phyloP scores from a whole-genome alignment of 2,329 filamentous ascomycete genomes.

The Colletotrichum australisinense region DNA sequence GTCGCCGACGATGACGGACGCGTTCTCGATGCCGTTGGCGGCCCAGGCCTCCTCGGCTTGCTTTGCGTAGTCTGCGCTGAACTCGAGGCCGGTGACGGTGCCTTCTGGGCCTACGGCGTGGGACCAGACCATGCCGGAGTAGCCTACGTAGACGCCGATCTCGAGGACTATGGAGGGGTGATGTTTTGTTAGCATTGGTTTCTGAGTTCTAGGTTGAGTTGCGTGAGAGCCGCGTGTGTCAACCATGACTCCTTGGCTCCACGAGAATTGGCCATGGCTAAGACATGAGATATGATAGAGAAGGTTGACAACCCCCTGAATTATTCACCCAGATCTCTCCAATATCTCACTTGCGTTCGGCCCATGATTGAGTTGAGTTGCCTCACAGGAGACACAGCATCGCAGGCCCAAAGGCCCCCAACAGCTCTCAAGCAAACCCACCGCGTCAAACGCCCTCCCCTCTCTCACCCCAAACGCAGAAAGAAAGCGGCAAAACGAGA shows the following conservation, averaged over 20 bases:
- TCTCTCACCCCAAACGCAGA: no score
- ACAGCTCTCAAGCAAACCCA: not conserved
- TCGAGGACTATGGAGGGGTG: constrained; percentile 53
- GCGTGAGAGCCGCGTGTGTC: not conserved
- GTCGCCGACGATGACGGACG: constrained; percentile 59
- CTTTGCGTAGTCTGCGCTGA: constrained; percentile 54
- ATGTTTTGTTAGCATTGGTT: not conserved
- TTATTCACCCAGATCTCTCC: not conserved
- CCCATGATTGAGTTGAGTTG: not conserved
- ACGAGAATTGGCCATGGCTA: not conserved
- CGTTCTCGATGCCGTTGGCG: constrained; percentile 54
- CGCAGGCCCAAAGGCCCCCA: no score
- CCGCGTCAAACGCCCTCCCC: not conserved
- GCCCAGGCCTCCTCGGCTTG: constrained; percentile 52
- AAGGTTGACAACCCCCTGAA: not conserved
- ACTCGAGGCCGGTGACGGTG: constrained; percentile 59
- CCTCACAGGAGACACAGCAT: not conserved
- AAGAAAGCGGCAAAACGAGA: not conserved
- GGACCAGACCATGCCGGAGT: constrained; percentile 60
- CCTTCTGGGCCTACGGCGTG: constrained; percentile 57
- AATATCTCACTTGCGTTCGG: not conserved
- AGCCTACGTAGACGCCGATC: constrained; percentile 61
- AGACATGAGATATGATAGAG: not conserved
- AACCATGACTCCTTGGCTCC: not conserved
- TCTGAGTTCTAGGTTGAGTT: not conserved